Evolutionary conservation across 1,284 basidiomycete genomes (phyloP).

Genomic region (Rhodotorula mucilaginosa): DNA sequence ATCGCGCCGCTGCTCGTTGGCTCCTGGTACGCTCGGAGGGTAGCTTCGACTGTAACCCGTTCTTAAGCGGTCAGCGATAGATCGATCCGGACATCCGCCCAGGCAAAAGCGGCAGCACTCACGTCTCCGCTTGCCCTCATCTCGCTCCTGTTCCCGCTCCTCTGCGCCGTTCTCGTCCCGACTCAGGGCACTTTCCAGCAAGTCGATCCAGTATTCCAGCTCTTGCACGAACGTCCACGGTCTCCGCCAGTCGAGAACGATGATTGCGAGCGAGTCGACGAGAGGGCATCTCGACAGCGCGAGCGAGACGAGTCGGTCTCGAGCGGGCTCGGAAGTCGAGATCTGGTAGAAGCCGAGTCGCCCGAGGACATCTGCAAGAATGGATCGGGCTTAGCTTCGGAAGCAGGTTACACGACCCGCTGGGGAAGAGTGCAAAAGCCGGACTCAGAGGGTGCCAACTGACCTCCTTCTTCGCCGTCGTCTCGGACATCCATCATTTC

Average conservation of each 20-base stretch:
- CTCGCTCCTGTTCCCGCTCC: constrained; percentile 55
- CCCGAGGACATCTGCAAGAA: constrained; percentile 37
- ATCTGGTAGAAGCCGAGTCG: constrained; percentile 36
- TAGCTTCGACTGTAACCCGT: constrained; percentile 66
- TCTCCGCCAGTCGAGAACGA: constrained; percentile 91
- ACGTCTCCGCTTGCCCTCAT: constrained; percentile 77
- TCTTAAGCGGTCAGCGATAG: no score
- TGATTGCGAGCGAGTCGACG: constrained; percentile 76
- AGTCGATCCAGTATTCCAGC: constrained; percentile 76
- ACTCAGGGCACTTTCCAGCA: constrained; percentile 57
- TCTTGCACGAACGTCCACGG: constrained; percentile 90
- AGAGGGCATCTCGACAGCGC: constrained; percentile 72
- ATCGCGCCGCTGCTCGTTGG: constrained; percentile 59
- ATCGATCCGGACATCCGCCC: not conserved
- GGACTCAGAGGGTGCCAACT: constrained; percentile 42
- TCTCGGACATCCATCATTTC: constrained; percentile 80
- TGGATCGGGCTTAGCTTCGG: constrained; percentile 21
- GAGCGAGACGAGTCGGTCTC: constrained; percentile 74
- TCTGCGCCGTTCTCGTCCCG: constrained; percentile 59
- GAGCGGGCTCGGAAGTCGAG: constrained; percentile 70
- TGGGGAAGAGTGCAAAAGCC: constrained; percentile 1
- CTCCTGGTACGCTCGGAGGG: constrained; percentile 84
- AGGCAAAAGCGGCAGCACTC: constrained; percentile 49
- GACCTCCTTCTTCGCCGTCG: constrained; percentile 80
- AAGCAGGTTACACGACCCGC: not conserved